Conservation (phyloP, 2,329 filamentous ascomycete genomes). For the Aspergillus sp. region DNA sequence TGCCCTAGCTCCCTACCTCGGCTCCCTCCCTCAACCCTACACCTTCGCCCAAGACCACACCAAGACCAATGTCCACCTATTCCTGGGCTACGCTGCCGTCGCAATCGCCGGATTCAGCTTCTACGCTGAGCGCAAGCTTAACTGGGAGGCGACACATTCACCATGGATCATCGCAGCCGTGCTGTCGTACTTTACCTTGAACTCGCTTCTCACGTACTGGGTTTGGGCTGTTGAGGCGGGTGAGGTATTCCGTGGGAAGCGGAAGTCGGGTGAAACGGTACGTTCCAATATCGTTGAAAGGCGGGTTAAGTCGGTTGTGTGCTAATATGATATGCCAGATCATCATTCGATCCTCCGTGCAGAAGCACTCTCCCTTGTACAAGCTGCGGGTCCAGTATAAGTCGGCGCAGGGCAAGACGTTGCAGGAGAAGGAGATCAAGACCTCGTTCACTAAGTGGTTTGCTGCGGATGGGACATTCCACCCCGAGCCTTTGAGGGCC, state of each 20-base stretch:
- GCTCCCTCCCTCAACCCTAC: conserved; percentile 66
- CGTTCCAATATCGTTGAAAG: neutral
- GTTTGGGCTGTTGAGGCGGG: conserved; percentile 80
- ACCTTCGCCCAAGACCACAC: conserved; percentile 77
- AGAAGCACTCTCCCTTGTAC: conserved; percentile 83
- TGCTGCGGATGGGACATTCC: conserved; percentile 58
- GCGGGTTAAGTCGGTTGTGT: neutral
- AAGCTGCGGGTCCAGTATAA: conserved; percentile 63
- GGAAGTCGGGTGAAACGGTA: conserved; percentile 67
- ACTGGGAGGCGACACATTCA: conserved; percentile 80
- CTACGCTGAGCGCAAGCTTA: conserved; percentile 85
- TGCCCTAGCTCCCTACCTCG: conserved; percentile 89
- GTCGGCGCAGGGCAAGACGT: conserved; percentile 41
- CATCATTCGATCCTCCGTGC: conserved; percentile 68
- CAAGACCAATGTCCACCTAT: conserved; percentile 79
- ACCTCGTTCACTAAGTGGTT: conserved; percentile 65
- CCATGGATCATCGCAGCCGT: conserved; percentile 79
- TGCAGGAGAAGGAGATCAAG: conserved; percentile 53
- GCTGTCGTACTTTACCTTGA: conserved; percentile 74
- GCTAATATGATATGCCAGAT: conserved; percentile 54
- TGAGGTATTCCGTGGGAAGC: conserved; percentile 75
- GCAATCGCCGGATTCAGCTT: conserved; percentile 80
- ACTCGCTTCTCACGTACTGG: conserved; percentile 79
- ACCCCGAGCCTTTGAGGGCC: conserved; percentile 62
- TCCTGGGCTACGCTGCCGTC: conserved; percentile 81